phyloP scores from a whole-genome alignment of 306 rosid species.

The Psophocarpus tetragonolobus region DNA sequence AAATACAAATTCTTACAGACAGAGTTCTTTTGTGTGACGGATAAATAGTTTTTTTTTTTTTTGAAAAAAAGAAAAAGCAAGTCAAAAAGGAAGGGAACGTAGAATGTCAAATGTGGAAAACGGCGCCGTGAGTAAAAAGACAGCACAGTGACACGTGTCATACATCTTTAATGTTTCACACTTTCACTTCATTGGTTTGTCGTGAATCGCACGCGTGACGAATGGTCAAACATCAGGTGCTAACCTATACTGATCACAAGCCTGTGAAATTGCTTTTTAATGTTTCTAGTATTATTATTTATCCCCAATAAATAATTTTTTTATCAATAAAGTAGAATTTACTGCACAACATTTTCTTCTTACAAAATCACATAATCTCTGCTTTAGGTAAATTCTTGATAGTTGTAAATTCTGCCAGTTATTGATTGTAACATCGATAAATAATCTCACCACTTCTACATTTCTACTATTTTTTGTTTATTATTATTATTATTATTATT shows the following conservation, averaged over 20 bases:
- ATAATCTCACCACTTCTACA: not conserved
- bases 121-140: slow-evolving; percentile 45
- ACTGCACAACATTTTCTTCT: not conserved
- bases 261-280: slow-evolving; percentile 3
- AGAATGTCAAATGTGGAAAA: slow-evolving; percentile 46
- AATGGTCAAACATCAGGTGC: slow-evolving; percentile 60
- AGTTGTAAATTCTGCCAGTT: not conserved
- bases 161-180: not conserved
- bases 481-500: not conserved
- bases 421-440: not conserved
- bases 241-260: slow-evolving; percentile 14
- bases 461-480: not conserved
- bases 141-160: slow-evolving; percentile 53
- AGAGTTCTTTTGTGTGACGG: not conserved
- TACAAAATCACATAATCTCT: not conserved
- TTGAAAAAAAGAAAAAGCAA: not conserved
- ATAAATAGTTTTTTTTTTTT: not conserved
- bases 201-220: slow-evolving; percentile 84
- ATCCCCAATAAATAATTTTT: not conserved
- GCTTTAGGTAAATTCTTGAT: not conserved
- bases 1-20: too few species aligned
- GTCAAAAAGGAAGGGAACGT: slow-evolving; percentile 33
- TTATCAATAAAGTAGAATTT: not conserved
- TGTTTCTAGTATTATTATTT: not conserved
- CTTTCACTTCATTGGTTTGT: slow-evolving; percentile 45